A percentile compares a stretch with the other conserved stretches of the same genome.
These are phyloP conservation scores for Coniochaeta sp. DNA, from an alignment of 2,329 filamentous ascomycete genomes.

Conservation along the genomic window DNA sequence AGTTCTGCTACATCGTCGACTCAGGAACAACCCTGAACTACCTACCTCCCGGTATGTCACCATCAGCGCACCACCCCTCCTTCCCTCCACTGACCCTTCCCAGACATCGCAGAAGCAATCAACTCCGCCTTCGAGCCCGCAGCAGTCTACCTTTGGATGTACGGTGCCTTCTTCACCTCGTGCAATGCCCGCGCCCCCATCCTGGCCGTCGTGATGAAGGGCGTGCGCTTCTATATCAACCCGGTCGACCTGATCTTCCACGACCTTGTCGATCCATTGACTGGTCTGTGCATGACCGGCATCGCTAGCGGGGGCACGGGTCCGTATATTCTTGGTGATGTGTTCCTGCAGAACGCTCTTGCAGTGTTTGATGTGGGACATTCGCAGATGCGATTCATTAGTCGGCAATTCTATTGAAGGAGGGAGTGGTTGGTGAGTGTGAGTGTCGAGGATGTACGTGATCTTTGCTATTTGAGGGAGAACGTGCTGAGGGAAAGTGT, in stretches of 20 bases:
- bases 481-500: neutral
- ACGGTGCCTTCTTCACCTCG: slow-evolving; percentile 38
- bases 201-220: slow-evolving; percentile 36
- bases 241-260: slow-evolving; percentile 39
- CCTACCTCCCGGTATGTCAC: slow-evolving; percentile 34
- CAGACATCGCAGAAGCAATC: slow-evolving; percentile 39
- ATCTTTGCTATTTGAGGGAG: neutral
- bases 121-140: slow-evolving; percentile 37
- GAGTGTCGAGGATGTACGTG: neutral
- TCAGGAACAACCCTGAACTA: slow-evolving; percentile 44
- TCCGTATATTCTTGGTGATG: slow-evolving; percentile 41
- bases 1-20: slow-evolving; percentile 43
- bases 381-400: slow-evolving; percentile 18
- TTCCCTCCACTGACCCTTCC: neutral
- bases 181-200: slow-evolving; percentile 38
- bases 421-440: neutral
- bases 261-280: slow-evolving; percentile 32
- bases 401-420: neutral
- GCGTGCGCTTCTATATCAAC: slow-evolving; percentile 37
- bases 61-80: neutral
- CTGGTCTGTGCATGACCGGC: slow-evolving; percentile 39
- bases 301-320: slow-evolving; percentile 35
- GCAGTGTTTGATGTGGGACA: slow-evolving; percentile 27
- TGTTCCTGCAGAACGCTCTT: slow-evolving; percentile 43
- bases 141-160: slow-evolving; percentile 37